Evolutionary conservation across 2,329 filamentous ascomycete genomes (phyloP), one percentile per base, ranked within the genome.

Genomic region (Lizonia empirigonia): DNA sequence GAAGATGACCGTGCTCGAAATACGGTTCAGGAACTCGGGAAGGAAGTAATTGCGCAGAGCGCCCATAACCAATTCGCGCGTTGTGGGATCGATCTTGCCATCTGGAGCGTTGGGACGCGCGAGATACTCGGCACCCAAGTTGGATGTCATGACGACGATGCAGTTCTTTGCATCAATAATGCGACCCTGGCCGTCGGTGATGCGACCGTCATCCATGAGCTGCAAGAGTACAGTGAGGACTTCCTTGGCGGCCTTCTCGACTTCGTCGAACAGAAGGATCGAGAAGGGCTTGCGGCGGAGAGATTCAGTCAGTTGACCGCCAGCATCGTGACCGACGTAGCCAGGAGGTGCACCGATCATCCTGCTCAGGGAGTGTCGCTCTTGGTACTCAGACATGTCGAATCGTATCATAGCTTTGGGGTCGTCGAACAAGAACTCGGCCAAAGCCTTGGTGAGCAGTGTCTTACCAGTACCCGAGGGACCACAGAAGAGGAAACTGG

Each of bases 341-440:
- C 94, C 94, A 4, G 94, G 94, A 16, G 94, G 94, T 16, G 94
- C 92, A 71, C 94, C 94, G 64, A 99, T 99, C 91, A 99, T 97
- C 54, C 94, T 86, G 72, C 91, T 96, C 12, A 99, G 84, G 0
- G 93, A 89, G 73, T 99, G 94, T 5, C 93, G 88, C 76, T 99
- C 94, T 75, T 99, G 95, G 75, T 99, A 99, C 76, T 99, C 94
- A 5, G 93, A 97, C 94, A 99, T 99, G 73, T 99, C 94, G 78
- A 99, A 96, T 30, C 94, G 89, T 65, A 99, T 96, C 94, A 99
- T 97, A 26, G 93, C 81, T 79, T 97, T 97, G 20, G 93, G 78
- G 64, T 99, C 94, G 71, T 99, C 94, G 78, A 99, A 99, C 22
- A 99, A 81, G 79, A 99, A 99, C 74, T 99, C 94, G 39, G 94